Conservation (phyloP, 768 basidiomycete genomes). For the Termitomyces sp. region DNA sequence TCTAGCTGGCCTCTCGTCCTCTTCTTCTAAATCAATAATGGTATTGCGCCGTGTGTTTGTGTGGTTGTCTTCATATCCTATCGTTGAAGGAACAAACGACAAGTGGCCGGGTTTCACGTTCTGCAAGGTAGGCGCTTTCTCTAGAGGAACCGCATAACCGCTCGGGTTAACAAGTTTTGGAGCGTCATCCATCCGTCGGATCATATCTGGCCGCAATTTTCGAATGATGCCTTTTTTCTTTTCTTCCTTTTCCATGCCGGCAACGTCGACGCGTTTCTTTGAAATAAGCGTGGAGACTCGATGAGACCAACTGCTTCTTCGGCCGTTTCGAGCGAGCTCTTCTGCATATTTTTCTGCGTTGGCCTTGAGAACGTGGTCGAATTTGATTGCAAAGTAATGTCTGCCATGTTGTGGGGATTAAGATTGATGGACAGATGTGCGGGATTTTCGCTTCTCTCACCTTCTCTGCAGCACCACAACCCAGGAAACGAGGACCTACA, state of each 20-base stretch:
- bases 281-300: conserved; percentile 28
- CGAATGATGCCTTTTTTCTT: conserved; percentile 22
- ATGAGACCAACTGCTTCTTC: conserved; percentile 18
- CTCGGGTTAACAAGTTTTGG: conserved; percentile 71
- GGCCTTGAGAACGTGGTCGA: conserved; percentile 29
- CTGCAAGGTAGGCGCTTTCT: conserved; percentile 15
- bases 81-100: conserved; percentile 15
- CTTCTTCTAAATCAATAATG: conserved; percentile 4
- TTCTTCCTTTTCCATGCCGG: conserved; percentile 18
- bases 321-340: conserved; percentile 8
- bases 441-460: conserved; percentile 30
- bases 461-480: conserved; percentile 75
- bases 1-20: background rate
- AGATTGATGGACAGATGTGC: background rate
- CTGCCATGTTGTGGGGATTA: conserved; percentile 27
- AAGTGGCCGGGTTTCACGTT: conserved; percentile 12
- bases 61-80: background rate
- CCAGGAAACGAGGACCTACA: conserved; percentile 76
- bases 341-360: conserved; percentile 7
- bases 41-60: background rate
- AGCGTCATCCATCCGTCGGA: conserved; percentile 63
- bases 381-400: conserved; percentile 67
- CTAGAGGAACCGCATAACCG: conserved; percentile 41
- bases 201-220: conserved; percentile 67
- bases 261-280: conserved; percentile 20